Percentiles rank a stretch among this genome's conserved stretches.
Conservation (phyloP, 257 asterid species). For the Fraxinus americana region DNA sequence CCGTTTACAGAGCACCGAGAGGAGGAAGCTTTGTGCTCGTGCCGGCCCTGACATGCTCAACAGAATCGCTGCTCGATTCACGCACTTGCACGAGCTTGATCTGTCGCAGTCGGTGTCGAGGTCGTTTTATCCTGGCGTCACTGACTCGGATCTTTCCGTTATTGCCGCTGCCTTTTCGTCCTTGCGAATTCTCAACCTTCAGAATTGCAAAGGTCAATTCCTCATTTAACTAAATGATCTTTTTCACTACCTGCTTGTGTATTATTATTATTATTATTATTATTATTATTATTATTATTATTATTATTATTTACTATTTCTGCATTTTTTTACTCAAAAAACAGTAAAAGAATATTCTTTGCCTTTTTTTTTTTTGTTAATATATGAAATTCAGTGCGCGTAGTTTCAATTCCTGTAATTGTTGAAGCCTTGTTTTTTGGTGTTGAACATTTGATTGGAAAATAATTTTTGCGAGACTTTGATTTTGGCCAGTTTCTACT, state of each 20-base stretch:
- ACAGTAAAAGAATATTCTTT: neutral
- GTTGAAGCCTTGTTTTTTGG: neutral
- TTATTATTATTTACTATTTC: neutral
- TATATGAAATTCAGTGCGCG: neutral
- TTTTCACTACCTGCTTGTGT: neutral
- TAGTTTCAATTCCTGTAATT: neutral
- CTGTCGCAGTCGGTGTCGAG: constrained; percentile 82
- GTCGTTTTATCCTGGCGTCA: constrained; percentile 91
- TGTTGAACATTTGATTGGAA: neutral
- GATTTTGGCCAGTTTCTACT: neutral
- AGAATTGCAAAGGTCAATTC: constrained; percentile 71
- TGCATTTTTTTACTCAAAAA: neutral
- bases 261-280: no score
- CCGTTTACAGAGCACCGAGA: constrained; percentile 75
- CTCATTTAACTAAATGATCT: neutral
- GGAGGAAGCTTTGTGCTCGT: constrained; percentile 70
- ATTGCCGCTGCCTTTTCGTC: constrained; percentile 67
- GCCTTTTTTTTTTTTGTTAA: neutral
- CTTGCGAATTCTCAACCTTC: constrained; percentile 56
- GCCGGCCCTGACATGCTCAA: constrained; percentile 97
- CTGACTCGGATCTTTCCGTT: constrained; percentile 79
- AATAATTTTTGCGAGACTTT: neutral
- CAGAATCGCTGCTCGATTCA: constrained; percentile 74
- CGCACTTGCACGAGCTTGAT: constrained; percentile 71
- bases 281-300: neutral